Evolutionary conservation across 441 rosid species (phyloP).

Genomic region (Erodium trifolium): DNA sequence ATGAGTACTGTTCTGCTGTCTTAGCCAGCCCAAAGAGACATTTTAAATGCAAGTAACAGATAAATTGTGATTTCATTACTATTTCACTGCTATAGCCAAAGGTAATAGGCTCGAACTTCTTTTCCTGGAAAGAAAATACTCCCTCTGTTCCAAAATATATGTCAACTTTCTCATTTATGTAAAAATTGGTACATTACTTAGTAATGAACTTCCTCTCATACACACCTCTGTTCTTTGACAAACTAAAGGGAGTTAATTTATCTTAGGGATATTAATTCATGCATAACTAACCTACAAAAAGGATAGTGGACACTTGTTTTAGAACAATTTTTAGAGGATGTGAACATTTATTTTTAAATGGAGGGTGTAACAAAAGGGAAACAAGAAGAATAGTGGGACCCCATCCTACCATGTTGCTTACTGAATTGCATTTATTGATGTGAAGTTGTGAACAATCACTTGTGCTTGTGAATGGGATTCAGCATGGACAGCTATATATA

Average conservation of each 20-base stretch:
- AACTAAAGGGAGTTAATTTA: not conserved
- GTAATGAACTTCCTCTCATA: too few species aligned
- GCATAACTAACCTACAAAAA: not conserved
- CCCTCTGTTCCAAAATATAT: too few species aligned
- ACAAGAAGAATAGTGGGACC: not conserved
- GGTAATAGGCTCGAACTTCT: not conserved
- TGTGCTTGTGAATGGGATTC: not conserved
- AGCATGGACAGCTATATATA: not conserved
- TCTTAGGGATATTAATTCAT: not conserved
- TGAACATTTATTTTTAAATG: too few species aligned
- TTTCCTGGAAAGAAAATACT: not conserved
- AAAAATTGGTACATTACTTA: too few species aligned
- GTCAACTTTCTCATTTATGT: too few species aligned
- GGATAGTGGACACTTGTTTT: not conserved
- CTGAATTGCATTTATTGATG: not conserved
- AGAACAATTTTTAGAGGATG: not conserved
- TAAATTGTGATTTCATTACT: not conserved
- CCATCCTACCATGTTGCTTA: not conserved
- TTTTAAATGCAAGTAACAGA: not conserved
- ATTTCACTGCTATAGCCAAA: not conserved
- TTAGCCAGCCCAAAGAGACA: conserved; percentile 4
- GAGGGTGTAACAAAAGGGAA: not conserved
- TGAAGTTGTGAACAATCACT: not conserved
- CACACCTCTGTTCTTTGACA: not conserved
- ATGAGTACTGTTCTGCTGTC: not conserved